Conservation (phyloP, 2,329 filamentous ascomycete species). For the Trichoderma citrinoviride region DNA sequence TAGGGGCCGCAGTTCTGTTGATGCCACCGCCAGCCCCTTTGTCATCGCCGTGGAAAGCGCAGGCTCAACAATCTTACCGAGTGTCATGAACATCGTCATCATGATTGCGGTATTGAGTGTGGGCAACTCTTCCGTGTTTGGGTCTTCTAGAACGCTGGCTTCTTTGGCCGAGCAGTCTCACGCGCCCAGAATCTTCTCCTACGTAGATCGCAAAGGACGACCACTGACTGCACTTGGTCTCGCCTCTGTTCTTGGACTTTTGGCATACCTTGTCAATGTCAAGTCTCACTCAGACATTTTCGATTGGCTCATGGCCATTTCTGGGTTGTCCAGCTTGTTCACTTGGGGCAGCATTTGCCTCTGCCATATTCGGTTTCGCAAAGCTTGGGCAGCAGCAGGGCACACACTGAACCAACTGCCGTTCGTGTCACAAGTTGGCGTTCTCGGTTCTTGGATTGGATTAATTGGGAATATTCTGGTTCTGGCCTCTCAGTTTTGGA, state of each 20-base stretch:
- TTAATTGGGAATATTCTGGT: not conserved
- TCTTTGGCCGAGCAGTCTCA: conserved; percentile 2
- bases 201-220: conserved; percentile 6
- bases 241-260: not conserved
- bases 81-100: conserved; percentile 4
- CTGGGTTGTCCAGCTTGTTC: not conserved
- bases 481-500: conserved; percentile 3
- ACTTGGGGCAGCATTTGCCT: conserved; percentile 10
- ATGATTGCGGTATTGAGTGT: conserved; percentile 11
- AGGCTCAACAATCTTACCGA: conserved; percentile 1
- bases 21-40: not conserved
- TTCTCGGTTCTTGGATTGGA: not conserved
- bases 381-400: conserved; percentile 4
- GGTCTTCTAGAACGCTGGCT: conserved; percentile 2
- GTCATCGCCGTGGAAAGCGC: conserved; percentile 3
- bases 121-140: conserved; percentile 1
- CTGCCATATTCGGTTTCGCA: conserved; percentile 4
- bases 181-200: conserved; percentile 8
- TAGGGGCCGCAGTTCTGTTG: not conserved
- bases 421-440: not conserved
- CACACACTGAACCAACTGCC: not conserved
- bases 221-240: not conserved
- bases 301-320: conserved; percentile 2
- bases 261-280: conserved; percentile 4
- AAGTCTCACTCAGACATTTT: conserved; percentile 6